phyloP scores from a whole-genome alignment of 139 green algal species.

The Zygnema cylindricum region DNA sequence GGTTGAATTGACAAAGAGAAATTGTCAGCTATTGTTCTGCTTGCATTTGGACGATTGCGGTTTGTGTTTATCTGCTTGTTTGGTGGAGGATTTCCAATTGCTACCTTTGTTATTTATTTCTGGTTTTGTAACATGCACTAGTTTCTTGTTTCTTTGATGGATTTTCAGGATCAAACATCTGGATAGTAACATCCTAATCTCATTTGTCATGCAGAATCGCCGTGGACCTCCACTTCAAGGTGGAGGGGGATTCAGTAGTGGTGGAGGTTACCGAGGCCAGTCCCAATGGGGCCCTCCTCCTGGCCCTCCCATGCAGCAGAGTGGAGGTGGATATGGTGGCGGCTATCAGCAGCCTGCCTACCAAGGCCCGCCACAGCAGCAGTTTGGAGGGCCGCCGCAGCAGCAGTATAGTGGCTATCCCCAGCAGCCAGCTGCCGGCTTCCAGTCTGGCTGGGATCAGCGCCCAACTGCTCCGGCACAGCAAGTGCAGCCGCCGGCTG shows the following conservation, averaged over 20 bases:
- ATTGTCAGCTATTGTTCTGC: too few relatives aligned
- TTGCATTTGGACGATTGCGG: too few relatives aligned
- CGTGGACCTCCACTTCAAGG: slow-evolving; percentile 18
- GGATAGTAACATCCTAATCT: not conserved
- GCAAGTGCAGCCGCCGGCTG: not conserved
- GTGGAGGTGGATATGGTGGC: not conserved
- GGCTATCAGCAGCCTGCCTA: slow-evolving; percentile 10
- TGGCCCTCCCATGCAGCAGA: not conserved
- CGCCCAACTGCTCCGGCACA: slow-evolving; percentile 1
- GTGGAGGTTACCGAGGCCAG: slow-evolving; percentile 10
- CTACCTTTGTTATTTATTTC: too few relatives aligned
- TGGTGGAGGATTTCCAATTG: too few relatives aligned
- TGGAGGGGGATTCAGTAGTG: not conserved
- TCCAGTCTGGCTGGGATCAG: slow-evolving; percentile 11
- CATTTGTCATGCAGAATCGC: slow-evolving; percentile 25
- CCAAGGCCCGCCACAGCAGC: not conserved
- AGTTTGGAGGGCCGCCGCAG: slow-evolving; percentile 14
- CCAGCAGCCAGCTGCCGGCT: slow-evolving; percentile 16
- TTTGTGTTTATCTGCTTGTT: too few relatives aligned
- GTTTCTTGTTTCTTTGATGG: too few relatives aligned
- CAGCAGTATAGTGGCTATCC: not conserved
- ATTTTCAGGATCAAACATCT: too few relatives aligned
- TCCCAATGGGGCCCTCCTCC: slow-evolving; percentile 9
- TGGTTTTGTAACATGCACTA: too few relatives aligned
- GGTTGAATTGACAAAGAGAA: too few relatives aligned